These are phyloP conservation scores for Aegle marmelos DNA, from an alignment of 345 rosid genomes.

Conservation along the genomic window DNA sequence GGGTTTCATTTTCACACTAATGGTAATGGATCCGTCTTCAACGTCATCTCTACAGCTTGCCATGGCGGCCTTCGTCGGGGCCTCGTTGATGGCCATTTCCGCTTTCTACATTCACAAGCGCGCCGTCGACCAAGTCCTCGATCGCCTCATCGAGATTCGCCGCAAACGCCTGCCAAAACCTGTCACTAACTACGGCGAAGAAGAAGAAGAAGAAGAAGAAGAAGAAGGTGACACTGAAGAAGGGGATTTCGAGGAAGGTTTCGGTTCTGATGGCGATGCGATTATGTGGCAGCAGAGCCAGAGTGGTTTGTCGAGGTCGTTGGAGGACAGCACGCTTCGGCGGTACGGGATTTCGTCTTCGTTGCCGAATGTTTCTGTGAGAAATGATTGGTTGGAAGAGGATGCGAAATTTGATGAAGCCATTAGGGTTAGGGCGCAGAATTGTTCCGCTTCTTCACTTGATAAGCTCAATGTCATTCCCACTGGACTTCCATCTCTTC, in stretches of 20 bases:
- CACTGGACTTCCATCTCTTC: conserved; percentile 43
- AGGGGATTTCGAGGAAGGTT: conserved; percentile 7
- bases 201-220: not conserved
- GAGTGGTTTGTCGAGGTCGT: conserved; percentile 21
- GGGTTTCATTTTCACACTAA: conserved; percentile 8
- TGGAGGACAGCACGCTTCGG: conserved; percentile 25
- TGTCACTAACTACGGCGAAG: not conserved
- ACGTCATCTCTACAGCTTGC: conserved; percentile 35
- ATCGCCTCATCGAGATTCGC: conserved; percentile 41
- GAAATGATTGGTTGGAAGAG: conserved; percentile 42
- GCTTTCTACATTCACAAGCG: conserved; percentile 56
- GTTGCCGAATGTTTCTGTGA: conserved; percentile 35
- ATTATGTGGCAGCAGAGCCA: conserved; percentile 8
- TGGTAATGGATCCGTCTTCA: conserved; percentile 23
- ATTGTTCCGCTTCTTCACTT: conserved; percentile 24
- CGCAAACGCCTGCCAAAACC: conserved; percentile 4
- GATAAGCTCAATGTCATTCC: conserved; percentile 39
- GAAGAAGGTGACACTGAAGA: not conserved
- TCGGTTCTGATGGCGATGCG: conserved; percentile 18
- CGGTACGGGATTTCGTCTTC: conserved; percentile 37
- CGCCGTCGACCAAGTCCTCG: conserved; percentile 47
- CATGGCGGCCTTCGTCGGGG: conserved; percentile 60
- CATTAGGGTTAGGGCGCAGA: conserved; percentile 23
- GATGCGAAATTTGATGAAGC: conserved; percentile 36
- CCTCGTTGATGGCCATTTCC: conserved; percentile 55